Base-by-base conservation (phyloP, 495 filamentous ascomycete genomes). In the Hypoxylon crocopeplum region DNA sequence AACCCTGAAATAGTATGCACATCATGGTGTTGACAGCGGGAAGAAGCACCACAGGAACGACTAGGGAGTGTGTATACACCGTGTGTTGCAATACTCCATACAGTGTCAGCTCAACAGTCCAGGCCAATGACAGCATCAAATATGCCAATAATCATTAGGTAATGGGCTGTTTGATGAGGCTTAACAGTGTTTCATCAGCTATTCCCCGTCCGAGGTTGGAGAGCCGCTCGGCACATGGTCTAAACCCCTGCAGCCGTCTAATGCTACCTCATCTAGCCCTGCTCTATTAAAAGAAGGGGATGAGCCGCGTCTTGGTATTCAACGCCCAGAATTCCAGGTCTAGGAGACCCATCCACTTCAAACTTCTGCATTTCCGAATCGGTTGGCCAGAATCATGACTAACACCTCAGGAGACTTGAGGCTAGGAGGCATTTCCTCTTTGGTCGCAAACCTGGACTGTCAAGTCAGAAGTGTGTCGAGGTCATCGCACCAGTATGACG, bases 121-220 rank as follows among this genome's bases (percentile, higher is more conserved):
- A 32, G 19, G 17, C 38, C 45, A 49, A 55, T 62, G 15, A 27
- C n/a, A 38, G 19, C 24, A 22, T 25, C 11, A 34, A 34, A 50
- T 10, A 46, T 37, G 30, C 51, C 21, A 52, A 37, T 52, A 56
- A 45, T 30, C 15, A 47, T 62, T 56, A 62, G 46, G 59, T 62
- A 62, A 62, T 42, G 41, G 24, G 24, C 16, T 51, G 40, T 62
- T 30, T 46, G 40, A 57, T 30, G 51, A 52, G 36, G 46, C 46
- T 46, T 50, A 44, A 36, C 51, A 30, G 45, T 38, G 59, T 62
- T 57, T 62, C 52, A 62, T 38, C 27, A 56, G 15, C 45, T 25
- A 33, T 25, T 30, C 27, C 29, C 12, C 5, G 38, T 15, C 13
- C 6, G 29, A 11, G 36, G 29, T 24, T 47, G 17, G 46, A 44